phyloP scores from a whole-genome alignment of 805 yeast genomes.

The Cyberlindnera maritima region DNA sequence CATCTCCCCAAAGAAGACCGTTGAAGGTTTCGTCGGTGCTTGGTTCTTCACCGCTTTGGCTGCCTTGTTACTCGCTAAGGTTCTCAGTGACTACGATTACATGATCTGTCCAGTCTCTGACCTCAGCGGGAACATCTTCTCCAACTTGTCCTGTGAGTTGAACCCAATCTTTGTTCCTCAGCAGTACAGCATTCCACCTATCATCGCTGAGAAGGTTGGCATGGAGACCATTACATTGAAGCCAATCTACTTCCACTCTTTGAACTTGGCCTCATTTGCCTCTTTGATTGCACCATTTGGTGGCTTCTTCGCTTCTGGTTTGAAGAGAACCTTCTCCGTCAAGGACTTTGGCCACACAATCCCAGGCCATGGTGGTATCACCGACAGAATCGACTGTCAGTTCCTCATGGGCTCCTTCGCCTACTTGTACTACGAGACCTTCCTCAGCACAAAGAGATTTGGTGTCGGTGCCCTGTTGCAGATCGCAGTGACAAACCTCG shows the following conservation, averaged over 20 bases:
- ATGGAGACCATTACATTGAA: constrained; percentile 57
- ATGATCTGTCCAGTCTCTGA: constrained; percentile 85
- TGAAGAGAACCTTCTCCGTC: constrained; percentile 92
- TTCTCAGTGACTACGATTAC: constrained; percentile 64
- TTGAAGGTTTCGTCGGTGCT: constrained; percentile 96
- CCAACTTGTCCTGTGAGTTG: constrained; percentile 69
- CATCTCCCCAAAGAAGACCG: constrained; percentile 95
- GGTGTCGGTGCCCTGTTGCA: constrained; percentile 77
- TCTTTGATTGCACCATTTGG: constrained; percentile 98
- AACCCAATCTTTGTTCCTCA: constrained; percentile 89
- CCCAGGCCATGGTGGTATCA: constrained; percentile 98
- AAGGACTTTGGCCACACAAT: constrained; percentile 98
- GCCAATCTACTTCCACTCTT: constrained; percentile 89
- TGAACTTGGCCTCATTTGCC: constrained; percentile 88
- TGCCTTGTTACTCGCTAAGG: constrained; percentile 62
- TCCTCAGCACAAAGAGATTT: constrained; percentile 69
- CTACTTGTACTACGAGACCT: constrained; percentile 89
- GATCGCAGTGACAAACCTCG: constrained; percentile 66
- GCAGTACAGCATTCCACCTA: constrained; percentile 69
- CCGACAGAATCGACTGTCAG: constrained; percentile 97
- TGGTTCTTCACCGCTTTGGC: constrained; percentile 89
- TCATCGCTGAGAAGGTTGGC: constrained; percentile 49
- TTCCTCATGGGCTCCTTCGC: constrained; percentile 96
- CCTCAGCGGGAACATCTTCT: constrained; percentile 57
- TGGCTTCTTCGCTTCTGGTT: constrained; percentile 97